phyloP scores from a whole-genome alignment of 164 flowering plant species.

The Piper betle region DNA sequence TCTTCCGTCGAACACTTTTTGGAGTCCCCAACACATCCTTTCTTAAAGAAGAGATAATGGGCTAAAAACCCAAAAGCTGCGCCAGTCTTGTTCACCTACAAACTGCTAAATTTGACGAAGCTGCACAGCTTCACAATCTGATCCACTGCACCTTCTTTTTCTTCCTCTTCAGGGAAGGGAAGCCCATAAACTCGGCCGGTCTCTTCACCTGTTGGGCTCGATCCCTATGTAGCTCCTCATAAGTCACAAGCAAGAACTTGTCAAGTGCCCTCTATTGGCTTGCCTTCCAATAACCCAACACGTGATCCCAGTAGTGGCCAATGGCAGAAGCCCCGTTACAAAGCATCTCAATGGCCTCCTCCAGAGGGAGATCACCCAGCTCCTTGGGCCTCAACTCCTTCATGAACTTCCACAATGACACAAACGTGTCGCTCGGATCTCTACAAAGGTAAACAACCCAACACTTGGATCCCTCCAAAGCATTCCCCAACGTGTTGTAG shows the following conservation, averaged over 20 bases:
- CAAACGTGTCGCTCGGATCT: slow-evolving; percentile 27
- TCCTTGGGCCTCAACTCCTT: neutral
- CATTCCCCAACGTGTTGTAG: too few relatives aligned
- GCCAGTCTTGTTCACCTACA: slow-evolving; percentile 4
- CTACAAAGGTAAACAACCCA: slow-evolving; percentile 27
- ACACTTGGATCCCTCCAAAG: slow-evolving; percentile 12
- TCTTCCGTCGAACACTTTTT: neutral
- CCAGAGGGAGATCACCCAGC: slow-evolving; percentile 1
- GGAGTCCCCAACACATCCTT: neutral
- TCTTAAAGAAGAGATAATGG: neutral
- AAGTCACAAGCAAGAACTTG: slow-evolving; percentile 2
- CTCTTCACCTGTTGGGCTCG: neutral
- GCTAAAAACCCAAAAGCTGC: too few relatives aligned
- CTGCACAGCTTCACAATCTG: slow-evolving; percentile 2
- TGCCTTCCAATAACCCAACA: slow-evolving; percentile 4
- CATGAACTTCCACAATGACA: slow-evolving; percentile 28
- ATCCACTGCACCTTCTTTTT: slow-evolving; percentile 1
- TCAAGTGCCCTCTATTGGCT: slow-evolving; percentile 9
- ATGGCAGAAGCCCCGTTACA: slow-evolving; percentile 14
- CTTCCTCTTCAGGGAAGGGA: slow-evolving; percentile 2
- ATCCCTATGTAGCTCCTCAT: slow-evolving; percentile 2
- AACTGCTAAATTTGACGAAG: neutral
- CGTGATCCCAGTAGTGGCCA: slow-evolving; percentile 23
- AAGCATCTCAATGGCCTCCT: slow-evolving; percentile 21
- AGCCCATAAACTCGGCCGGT: slow-evolving; percentile 6